Evolutionary conservation across 768 basidiomycete genomes (phyloP), one percentile per base, ranked within the genome.

Genomic region (Pisolithus tinctorius): DNA sequence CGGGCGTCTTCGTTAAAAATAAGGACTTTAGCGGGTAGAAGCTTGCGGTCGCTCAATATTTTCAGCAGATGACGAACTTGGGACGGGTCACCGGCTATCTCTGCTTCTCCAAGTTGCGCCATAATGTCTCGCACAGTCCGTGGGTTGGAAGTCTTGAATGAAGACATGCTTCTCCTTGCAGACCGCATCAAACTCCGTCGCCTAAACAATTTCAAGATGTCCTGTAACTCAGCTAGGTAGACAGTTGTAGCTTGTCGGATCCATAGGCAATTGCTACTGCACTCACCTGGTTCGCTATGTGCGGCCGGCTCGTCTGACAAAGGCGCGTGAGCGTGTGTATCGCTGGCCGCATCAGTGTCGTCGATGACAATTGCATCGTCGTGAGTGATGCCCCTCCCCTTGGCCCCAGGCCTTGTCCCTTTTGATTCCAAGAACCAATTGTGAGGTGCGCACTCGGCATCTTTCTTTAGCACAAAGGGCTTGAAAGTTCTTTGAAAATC

Each of bases 1-100:
- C 96, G 82, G 0, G 79, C 76, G 64, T 98, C 92, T 51, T 86
- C 85, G 14, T 74, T 69, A 67, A 96, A 98, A 52, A 89, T 83
- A 38, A 98, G 73, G 3, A 84, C 81, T 69, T 96, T 98, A 46
- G 83, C 80, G 0, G 86, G 86, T 43, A 92, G 72, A 25, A 72
- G 60, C 5, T 64, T 67, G 11, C 86, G 81, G 54, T 93, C 76
- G 47, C 74, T 71, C 9, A 99, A 75, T 52, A 80, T 67, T 10
- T 70, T 63, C 37, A 86, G 73, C 10, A 92, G 70, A n/a, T 71
- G 66, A 26, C 88, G 82, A 17, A 89, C 88, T 49, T 78, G 72
- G 4, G 74, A 70, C 17, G 81, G 81, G 54, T 95, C 86, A 20
- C 86, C 86, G 43, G 79, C 71, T 2, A 92, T 71, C 66, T 90